Percentiles rank a stretch among this genome's conserved stretches.
These are phyloP conservation scores for Barnettozyma sucrosica DNA, from an alignment of 805 yeast species.

Conservation along the genomic window DNA sequence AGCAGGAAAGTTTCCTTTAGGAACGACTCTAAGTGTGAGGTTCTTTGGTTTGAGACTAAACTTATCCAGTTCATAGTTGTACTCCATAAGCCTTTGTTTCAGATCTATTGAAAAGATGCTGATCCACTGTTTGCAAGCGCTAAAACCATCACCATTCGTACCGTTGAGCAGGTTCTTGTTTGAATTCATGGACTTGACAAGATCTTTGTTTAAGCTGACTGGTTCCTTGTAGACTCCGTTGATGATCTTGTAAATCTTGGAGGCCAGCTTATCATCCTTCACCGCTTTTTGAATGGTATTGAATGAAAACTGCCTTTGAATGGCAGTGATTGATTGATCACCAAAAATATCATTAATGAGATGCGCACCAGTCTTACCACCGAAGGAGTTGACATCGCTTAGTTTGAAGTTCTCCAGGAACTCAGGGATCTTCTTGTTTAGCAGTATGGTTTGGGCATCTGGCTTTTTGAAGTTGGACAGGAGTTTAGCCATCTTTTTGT, in stretches of 20 bases:
- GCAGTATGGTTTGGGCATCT: conserved; percentile 72
- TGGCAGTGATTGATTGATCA: conserved; percentile 25
- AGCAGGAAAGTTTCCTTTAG: conserved; percentile 8
- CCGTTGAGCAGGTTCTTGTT: conserved; percentile 66
- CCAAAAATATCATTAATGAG: conserved; percentile 45
- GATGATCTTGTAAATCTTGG: conserved; percentile 51
- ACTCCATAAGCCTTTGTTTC: conserved; percentile 64
- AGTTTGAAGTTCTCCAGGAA: conserved; percentile 61
- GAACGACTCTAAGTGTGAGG: conserved; percentile 30
- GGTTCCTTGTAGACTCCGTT: conserved; percentile 58
- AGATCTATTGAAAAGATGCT: conserved; percentile 79
- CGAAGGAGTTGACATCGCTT: conserved; percentile 82
- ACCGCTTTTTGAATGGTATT: conserved; percentile 44
- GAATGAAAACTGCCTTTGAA: conserved; percentile 27
- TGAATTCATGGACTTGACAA: conserved; percentile 83
- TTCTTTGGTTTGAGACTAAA: conserved; percentile 42
- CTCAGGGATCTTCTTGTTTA: conserved; percentile 38
- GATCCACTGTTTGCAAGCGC: conserved; percentile 67
- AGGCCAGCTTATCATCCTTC: conserved; percentile 46
- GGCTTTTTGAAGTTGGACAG: conserved; percentile 88
- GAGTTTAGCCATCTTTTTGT: conserved; percentile 74
- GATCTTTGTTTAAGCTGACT: conserved; percentile 47
- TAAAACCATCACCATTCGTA: conserved; percentile 41
- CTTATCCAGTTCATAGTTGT: conserved; percentile 49
- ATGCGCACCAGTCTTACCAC: conserved; percentile 78